Evolutionary conservation across 257 asterid genomes (phyloP), one percentile per base, ranked within the genome.

Genomic region (Nicotiana benthamiana): DNA sequence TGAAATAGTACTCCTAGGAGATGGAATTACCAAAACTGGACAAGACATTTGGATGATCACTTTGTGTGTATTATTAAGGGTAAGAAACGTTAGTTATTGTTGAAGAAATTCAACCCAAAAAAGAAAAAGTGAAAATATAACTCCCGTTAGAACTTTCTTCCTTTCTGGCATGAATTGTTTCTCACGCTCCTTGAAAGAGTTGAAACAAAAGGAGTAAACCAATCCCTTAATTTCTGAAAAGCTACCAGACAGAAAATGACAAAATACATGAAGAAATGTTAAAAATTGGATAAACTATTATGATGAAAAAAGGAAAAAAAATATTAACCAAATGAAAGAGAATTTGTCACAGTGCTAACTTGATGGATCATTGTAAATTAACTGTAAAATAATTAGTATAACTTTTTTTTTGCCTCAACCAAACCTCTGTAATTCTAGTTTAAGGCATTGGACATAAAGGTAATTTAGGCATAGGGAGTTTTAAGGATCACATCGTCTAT

Each of bases 401-500:
- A 32, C 0, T 32, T 32, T 30, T 4, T 32, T 32, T 61, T 24
- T 11, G 12, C 4, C 16, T 62, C 7, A 27, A 5, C 13, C 59
- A 43, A 22, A 43, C 57, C 15, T 28, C 77, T 1, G 16, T 43
- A 40, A 20, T 12, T 13, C 77, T 9, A 63, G 11, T 6, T 36
- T 63, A 5, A 70, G 22, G 15, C 20, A 43, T 9, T 20, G 34
- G 77, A n/a, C 6, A 70, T 70, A 43, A 6, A 70, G 3, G 77
- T 70, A 22, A 43, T 70, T 20, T 2, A 32, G 24, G 0, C 20
- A 34, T 32, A 13, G 30, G 43, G 77, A 1, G 59, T 22, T 34
- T 67, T 52, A 82, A 84, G 78, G 79, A 79, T 84, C 86, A 80
- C 87, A 85, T 62, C 48, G 80, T 80, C 78, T 72, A 72, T 86